Evolutionary conservation across 2,329 filamentous ascomycete genomes (phyloP), one percentile per base, ranked within the genome.

Genomic region (Nemania serpens): DNA sequence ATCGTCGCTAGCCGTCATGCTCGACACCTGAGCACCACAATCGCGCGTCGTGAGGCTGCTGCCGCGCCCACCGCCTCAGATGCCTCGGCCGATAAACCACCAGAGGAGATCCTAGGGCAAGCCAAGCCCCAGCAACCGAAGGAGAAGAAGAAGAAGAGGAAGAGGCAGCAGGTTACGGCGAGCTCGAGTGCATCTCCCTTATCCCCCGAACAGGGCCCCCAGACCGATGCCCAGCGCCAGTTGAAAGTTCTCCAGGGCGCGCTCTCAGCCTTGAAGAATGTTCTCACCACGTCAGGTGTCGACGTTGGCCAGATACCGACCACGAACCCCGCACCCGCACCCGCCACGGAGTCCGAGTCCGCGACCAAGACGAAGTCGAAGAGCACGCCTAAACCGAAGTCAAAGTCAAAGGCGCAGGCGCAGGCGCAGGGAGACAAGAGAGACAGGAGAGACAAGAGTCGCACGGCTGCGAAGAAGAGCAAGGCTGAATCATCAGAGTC

Each of bases 181-280:
- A 18, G 12, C 15, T 20, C 17, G 41, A 15, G 49, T 12, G 17
- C 49, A 7, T 43, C 61, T 17, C 37, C 50, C 20, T 25, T 59
- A 13, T n/a, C 37, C 15, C 66, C 45, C 39, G 22, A 48, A 37
- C 20, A 41, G 10, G 15, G 10, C 4, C 43, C 46, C 1, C 45
- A 61, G 15, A 41, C 45, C n/a, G 48, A 70, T 54, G 54, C 55
- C 33, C 33, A 60, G 45, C 69, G 70, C 43, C 71, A 77, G 55
- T 64, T 75, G 48, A 66, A 74, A 25, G 69, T 74, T 2, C 66
- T 79, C 10, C 62, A 74, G 42, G 76, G 75, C 15, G 77, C 77
- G 13, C 66, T 80, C 52, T 63, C 68, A 13, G 71, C 77, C 3
- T 63, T 80, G 52, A 75, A 76, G 63, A 74, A 71, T 41, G 77